Evolutionary conservation across 371 early-diverging fungal genomes (phyloP).

Genomic region (Conidiobolus incongruus): DNA sequence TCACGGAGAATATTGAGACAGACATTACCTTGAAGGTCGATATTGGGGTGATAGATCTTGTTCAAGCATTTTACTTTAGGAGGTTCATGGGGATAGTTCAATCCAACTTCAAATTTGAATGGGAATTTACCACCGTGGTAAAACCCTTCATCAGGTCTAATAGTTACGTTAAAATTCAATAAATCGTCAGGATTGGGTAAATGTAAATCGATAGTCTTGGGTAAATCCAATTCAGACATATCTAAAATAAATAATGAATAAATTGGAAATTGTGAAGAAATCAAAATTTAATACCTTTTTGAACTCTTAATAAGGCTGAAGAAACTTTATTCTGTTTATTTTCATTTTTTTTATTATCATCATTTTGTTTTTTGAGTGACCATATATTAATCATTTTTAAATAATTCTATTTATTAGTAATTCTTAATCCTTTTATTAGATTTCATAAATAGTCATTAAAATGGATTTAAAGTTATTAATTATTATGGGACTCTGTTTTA

Average conservation of each 20-base stretch:
- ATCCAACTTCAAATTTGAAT: conserved; percentile 76
- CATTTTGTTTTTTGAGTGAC: conserved; percentile 64
- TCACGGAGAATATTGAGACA: conserved; percentile 98
- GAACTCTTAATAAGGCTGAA: conserved; percentile 75
- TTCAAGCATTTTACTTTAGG: conserved; percentile 91
- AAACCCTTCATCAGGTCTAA: conserved; percentile 86
- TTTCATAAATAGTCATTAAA: no score
- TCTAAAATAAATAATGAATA: conserved; percentile 19
- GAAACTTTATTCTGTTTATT: conserved; percentile 64
- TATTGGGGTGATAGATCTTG: conserved; percentile 98
- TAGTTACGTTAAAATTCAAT: conserved; percentile 58
- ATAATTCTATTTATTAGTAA: no score
- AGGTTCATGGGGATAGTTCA: conserved; percentile 95
- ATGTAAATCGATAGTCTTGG: conserved; percentile 45
- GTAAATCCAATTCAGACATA: conserved; percentile 60
- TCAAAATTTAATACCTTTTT: conserved; percentile 41
- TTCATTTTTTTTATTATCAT: conserved; percentile 22
- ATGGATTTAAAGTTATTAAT: no score
- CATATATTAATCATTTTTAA: conserved; percentile 75
- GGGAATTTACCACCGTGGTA: conserved; percentile 83
- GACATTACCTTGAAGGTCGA: conserved; percentile 92
- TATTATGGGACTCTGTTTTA: no score
- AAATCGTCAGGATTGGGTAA: conserved; percentile 67
- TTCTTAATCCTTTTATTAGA: no score
- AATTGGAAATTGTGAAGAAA: background rate